Percentiles rank a stretch among this genome's conserved stretches.
Conservation (phyloP, 1,139 yeast species). For the Suzukiozyma palmioleophila region DNA sequence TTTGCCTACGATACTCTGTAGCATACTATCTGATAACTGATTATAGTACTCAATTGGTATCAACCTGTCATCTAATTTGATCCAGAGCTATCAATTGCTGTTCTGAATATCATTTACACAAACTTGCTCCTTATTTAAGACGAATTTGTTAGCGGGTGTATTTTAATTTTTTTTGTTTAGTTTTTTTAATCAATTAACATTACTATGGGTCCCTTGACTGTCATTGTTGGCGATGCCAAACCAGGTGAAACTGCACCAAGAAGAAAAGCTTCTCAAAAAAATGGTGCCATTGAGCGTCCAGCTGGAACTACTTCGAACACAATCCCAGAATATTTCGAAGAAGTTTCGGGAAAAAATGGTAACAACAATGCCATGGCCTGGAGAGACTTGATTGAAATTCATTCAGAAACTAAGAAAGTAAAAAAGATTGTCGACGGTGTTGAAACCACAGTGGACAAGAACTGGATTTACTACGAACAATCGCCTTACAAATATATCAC, state of each 20-base stretch:
- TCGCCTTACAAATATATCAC: slow-evolving; percentile 65
- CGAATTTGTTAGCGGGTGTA: too few species aligned
- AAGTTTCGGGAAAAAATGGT: slow-evolving; percentile 57
- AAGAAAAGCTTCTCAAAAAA: slow-evolving; percentile 62
- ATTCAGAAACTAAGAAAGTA: slow-evolving; percentile 70
- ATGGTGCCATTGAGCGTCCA: slow-evolving; percentile 56
- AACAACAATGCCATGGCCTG: slow-evolving; percentile 64
- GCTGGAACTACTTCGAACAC: slow-evolving; percentile 57
- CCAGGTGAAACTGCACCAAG: slow-evolving; percentile 91
- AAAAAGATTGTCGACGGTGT: slow-evolving; percentile 78
- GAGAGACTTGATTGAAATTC: slow-evolving; percentile 71
- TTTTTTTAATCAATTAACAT: background rate
- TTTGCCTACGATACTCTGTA: too few species aligned
- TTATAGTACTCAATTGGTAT: too few species aligned
- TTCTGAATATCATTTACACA: too few species aligned
- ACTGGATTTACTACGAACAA: slow-evolving; percentile 83
- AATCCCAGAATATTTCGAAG: slow-evolving; percentile 65
- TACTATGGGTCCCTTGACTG: slow-evolving; percentile 39
- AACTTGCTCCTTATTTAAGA: too few species aligned
- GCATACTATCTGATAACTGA: too few species aligned
- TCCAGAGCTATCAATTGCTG: too few species aligned
- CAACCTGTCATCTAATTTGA: too few species aligned
- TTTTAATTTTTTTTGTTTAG: background rate
- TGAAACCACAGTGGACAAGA: slow-evolving; percentile 66
- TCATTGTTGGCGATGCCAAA: slow-evolving; percentile 76